A percentile compares a stretch with the other conserved stretches of the same genome.
Evolutionary conservation across 164 flowering plant genomes (phyloP).

Genomic region (Litsea cubeba): DNA sequence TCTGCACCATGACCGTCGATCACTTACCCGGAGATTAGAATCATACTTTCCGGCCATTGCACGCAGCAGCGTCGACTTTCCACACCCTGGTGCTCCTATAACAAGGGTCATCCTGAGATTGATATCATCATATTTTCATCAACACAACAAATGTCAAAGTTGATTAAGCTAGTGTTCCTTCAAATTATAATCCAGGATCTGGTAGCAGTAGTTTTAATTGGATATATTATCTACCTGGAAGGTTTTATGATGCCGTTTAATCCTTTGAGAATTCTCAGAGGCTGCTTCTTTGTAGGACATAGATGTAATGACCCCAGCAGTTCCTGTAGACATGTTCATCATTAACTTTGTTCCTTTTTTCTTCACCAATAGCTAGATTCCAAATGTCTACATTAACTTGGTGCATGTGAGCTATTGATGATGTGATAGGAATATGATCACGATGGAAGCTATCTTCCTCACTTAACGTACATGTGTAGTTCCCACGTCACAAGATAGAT

Average conservation of each 20-base stretch:
- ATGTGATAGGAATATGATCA: neutral
- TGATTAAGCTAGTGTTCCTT: neutral
- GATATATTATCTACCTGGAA: conserved; percentile 29
- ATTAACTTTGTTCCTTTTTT: neutral
- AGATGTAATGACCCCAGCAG: conserved; percentile 24
- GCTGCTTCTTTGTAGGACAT: conserved; percentile 28
- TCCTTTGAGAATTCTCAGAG: conserved; percentile 33
- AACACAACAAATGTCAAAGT: neutral
- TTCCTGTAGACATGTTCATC: neutral
- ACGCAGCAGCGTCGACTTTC: conserved; percentile 59
- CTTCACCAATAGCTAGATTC: neutral
- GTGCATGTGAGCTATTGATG: neutral
- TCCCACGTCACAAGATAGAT: too few relatives aligned
- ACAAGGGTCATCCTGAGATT: conserved; percentile 63
- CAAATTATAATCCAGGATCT: too few relatives aligned
- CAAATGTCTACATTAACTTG: neutral
- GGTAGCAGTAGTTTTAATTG: neutral
- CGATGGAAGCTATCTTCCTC: neutral
- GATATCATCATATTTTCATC: neutral
- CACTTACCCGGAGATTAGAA: conserved; percentile 40
- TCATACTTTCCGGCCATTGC: conserved; percentile 71
- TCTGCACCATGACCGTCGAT: neutral
- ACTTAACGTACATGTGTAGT: too few relatives aligned
- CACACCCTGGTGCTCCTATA: conserved; percentile 75
- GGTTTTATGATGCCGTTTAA: conserved; percentile 45